phyloP scores from a whole-genome alignment of 306 rosid genomes.

The Quercus gilva region DNA sequence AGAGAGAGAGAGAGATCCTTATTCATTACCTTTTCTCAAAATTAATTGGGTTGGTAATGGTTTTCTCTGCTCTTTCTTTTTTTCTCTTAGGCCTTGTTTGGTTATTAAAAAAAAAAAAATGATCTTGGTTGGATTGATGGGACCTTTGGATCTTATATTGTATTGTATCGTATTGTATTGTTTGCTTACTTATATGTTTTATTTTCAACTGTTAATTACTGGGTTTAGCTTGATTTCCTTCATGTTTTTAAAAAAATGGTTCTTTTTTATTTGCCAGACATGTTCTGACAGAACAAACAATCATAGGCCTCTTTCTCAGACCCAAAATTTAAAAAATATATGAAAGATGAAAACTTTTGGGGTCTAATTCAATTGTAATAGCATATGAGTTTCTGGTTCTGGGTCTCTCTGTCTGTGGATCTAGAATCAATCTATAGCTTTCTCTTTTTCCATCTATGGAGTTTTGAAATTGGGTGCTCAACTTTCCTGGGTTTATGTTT shows the following conservation, averaged over 20 bases:
- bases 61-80: neutral
- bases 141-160: constrained; percentile 49
- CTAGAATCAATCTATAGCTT: constrained; percentile 24
- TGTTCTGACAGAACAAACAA: constrained; percentile 21
- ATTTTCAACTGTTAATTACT: constrained; percentile 6
- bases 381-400: constrained; percentile 16
- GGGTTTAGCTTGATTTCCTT: constrained; percentile 1
- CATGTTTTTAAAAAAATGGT: constrained; percentile 12
- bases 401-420: constrained; percentile 28
- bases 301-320: neutral
- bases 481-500: constrained; percentile 12
- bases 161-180: neutral
- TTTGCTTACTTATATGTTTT: constrained; percentile 12
- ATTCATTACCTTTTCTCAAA: no score
- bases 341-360: neutral
- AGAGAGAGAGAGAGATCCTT: no score
- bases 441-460: constrained; percentile 13
- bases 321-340: neutral
- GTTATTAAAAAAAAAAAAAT: neutral
- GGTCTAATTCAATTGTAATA: neutral
- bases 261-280: constrained; percentile 19
- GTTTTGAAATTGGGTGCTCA: constrained; percentile 21
- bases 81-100: constrained; percentile 4
- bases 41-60: neutral
- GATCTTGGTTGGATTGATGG: constrained; percentile 6